Base-by-base conservation (phyloP, 441 rosid genomes). In the Mallotus japonicus region DNA sequence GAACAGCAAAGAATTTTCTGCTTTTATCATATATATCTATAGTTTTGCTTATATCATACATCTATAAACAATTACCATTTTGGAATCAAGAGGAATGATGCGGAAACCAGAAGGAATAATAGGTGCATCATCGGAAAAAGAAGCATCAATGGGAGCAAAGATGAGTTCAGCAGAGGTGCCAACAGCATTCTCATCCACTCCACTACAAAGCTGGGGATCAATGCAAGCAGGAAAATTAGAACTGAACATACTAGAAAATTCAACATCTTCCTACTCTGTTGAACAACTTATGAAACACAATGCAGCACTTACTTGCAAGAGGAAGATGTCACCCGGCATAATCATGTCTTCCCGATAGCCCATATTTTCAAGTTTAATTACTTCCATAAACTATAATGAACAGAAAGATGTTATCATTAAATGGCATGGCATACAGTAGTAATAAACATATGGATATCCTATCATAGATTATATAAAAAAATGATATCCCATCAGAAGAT, bases 41-140 rank as follows among this genome's bases (percentile, higher is more conserved):
- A 37, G 40, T 37, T 37, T 34, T 15, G 8, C 44, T 49, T 42
- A 19, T 12, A 73, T 16, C 12, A 34, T 20, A n/a, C 34, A 51
- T 42, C 44, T 37, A 12, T 10, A 53, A 20, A 51, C 37, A 58
- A 78, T 78, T 62, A 91, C 99, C 95, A 85, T 89, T 20, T 89
- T 83, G 2, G 96, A 89, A 70, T 91, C 98, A 40, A 95, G 95
- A 76, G 99, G 98, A 76, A 92, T 95, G 40, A 95, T 90, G 65
- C 99, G 98, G 73, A 95, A 95, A 70, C 99, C 99, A 81, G 97
- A 95, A 71, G 99, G 98, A 73, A 92, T 83, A 72, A 95, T 87
- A 65, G 97, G 99, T 14, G 98, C 96, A 83, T 92, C 99, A 72
- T 95, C 99, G 14, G 97, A 93, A 84, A 95, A 95, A 46, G 98